phyloP scores from a whole-genome alignment of 2,329 filamentous ascomycete genomes.

The Sporothrix mexicana region DNA sequence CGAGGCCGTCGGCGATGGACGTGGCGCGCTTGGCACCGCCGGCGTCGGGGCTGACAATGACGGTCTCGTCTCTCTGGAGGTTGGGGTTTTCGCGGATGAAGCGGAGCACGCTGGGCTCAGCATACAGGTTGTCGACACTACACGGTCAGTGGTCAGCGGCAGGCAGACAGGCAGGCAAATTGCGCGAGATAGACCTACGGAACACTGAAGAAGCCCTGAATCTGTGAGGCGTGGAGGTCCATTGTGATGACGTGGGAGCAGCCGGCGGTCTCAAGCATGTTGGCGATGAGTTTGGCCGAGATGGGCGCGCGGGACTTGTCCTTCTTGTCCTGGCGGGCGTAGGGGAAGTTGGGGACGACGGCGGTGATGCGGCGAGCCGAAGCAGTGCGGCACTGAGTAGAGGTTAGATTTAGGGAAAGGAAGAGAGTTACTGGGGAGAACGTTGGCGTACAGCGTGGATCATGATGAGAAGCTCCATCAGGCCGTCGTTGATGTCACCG shows the following conservation, averaged over 20 bases:
- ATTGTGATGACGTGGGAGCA: slow-evolving; percentile 78
- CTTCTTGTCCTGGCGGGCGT: slow-evolving; percentile 97
- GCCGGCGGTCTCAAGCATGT: slow-evolving; percentile 95
- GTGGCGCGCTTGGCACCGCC: slow-evolving; percentile 94
- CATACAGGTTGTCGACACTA: slow-evolving; percentile 78
- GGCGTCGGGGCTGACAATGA: slow-evolving; percentile 94
- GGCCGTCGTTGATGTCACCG: slow-evolving; percentile 94
- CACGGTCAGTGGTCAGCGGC: background rate
- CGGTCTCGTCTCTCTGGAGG: slow-evolving; percentile 65
- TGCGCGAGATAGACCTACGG: too few species aligned
- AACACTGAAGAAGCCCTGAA: slow-evolving; percentile 83
- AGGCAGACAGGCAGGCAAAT: too few species aligned
- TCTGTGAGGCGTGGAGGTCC: slow-evolving; percentile 65
- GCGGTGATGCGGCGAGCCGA: slow-evolving; percentile 40
- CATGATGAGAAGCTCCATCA: slow-evolving; percentile 99
- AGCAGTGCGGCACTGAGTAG: slow-evolving; percentile 39
- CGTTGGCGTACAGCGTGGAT: slow-evolving; percentile 70
- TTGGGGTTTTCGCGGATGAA: slow-evolving; percentile 52
- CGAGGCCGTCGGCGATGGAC: slow-evolving; percentile 88
- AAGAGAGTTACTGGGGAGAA: background rate
- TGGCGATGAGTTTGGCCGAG: slow-evolving; percentile 92
- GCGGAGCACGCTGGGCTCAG: slow-evolving; percentile 86
- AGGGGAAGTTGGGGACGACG: slow-evolving; percentile 81
- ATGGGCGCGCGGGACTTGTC: slow-evolving; percentile 74
- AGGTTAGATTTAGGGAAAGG: background rate